Base-by-base conservation (phyloP, 2,329 filamentous ascomycete species). In the Neofusicoccum sp. region DNA sequence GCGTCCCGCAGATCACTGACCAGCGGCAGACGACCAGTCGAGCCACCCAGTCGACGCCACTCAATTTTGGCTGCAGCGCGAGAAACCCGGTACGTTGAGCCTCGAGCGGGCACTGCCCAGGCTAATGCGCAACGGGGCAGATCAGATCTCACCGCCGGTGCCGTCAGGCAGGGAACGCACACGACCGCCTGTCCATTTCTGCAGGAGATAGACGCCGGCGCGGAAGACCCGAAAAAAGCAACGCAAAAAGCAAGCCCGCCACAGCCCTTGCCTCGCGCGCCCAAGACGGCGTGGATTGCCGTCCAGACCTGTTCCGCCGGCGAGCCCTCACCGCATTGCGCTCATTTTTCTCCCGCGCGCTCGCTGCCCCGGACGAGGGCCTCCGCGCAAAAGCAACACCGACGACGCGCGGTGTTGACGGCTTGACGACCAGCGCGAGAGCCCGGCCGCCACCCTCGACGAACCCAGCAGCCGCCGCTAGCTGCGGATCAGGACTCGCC, bases 61-160 rank as follows among this genome's bases (percentile, higher is more conserved):
- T 45, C 59, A 61, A 61, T 61, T 61, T 61, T 54, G 59, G 59
- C 59, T 61, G 59, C 59, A 61, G 59, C 40, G 24, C 49, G 41
- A 56, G 59, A 61, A 58, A 61, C 48, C 48, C 36, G 58, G 58
- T 60, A 60, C 26, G 58, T 60, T 44, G 57, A 59, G 57, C 57
- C 57, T 49, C 57, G 44, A 49, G 33, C 26, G 57, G 56, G 57
- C 47, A 60, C 58, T 28, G 47, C 34, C 30, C 38, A 40, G 47
- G 58, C 58, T 60, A 48, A 60, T 47, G 47, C 47, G 38, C 47
- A 43, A 51, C 44, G 38, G 49, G 48, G 45, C 38, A 51, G 58
- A 60, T 53, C 58, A 51, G 58, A 56, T 56, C 59, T 61, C 48
- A 56, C 59, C 59, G 59, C 59, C 11, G 59, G 38, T 44, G 45